A percentile compares a stretch with the other conserved stretches of the same genome.
Evolutionary conservation across 345 rosid genomes (phyloP).

Genomic region (Murraya paniculata): DNA sequence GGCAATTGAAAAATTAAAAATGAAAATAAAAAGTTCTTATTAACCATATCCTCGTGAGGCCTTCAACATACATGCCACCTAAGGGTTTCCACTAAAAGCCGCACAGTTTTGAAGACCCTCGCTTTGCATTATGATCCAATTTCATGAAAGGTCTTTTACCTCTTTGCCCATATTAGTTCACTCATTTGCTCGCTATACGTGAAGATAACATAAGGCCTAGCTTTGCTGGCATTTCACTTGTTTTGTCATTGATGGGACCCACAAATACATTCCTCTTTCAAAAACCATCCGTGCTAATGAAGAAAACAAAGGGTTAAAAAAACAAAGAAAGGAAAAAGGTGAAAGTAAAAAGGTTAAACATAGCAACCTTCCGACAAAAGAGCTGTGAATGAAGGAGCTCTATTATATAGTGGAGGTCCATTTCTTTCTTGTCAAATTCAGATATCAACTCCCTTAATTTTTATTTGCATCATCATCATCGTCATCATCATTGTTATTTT

Average conservation of each 20-base stretch:
- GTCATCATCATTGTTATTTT: too few relatives aligned
- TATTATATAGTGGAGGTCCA: conserved; percentile 4
- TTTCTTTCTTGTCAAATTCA: conserved; percentile 18
- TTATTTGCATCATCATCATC: neutral
- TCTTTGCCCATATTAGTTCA: neutral
- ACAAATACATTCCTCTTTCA: conserved; percentile 30
- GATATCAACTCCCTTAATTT: neutral
- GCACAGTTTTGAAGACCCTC: neutral
- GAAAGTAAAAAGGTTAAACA: too few relatives aligned
- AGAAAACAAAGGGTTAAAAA: too few relatives aligned
- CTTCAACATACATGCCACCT: neutral
- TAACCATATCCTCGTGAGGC: too few relatives aligned
- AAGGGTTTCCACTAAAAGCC: neutral
- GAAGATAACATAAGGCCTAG: neutral
- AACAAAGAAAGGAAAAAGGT: too few relatives aligned
- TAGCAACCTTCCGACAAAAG: too few relatives aligned
- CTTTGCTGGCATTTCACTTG: neutral
- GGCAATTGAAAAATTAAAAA: too few relatives aligned
- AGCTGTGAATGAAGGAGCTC: conserved; percentile 7
- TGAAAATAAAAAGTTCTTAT: too few relatives aligned
- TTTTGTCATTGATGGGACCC: conserved; percentile 7
- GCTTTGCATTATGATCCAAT: neutral
- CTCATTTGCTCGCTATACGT: neutral
- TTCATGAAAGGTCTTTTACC: neutral
- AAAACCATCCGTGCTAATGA: neutral